A percentile compares a stretch with the other conserved stretches of the same genome.
Conservation (phyloP, 208 protist species). For the Wallacemonas sp. region DNA sequence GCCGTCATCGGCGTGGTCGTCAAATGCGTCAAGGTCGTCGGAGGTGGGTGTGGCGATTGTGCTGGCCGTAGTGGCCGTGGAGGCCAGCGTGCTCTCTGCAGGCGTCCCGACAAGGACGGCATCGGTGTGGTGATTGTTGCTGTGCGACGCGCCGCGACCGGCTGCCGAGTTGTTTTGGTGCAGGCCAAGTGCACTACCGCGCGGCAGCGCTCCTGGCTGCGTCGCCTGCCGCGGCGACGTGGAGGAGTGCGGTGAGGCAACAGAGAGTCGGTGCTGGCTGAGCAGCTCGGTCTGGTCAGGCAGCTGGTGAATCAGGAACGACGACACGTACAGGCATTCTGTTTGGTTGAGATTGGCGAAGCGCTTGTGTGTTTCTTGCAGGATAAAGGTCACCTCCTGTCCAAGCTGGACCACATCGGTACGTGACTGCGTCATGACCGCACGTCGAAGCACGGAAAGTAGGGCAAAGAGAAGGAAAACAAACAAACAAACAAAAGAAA, state of each 20-base stretch:
- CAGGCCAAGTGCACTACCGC: too few relatives aligned
- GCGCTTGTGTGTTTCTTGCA: conserved; percentile 14
- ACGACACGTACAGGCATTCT: conserved; percentile 9
- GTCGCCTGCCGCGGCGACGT: not conserved
- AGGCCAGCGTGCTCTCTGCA: not conserved
- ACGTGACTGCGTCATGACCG: not conserved
- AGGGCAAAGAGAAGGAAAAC: not conserved
- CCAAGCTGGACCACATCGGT: conserved; percentile 13
- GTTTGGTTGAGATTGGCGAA: conserved; percentile 11
- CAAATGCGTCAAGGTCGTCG: not conserved
- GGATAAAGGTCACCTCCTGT: conserved; percentile 13
- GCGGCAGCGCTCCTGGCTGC: not conserved
- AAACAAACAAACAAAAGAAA: not conserved
- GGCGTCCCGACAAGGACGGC: too few relatives aligned
- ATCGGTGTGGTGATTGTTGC: too few relatives aligned
- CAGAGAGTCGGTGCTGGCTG: not conserved
- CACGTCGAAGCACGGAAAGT: not conserved
- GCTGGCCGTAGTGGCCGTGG: conserved; percentile 3
- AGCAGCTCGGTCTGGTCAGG: conserved; percentile 1
- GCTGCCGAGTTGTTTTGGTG: too few relatives aligned
- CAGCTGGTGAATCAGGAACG: conserved; percentile 9
- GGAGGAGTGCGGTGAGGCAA: not conserved
- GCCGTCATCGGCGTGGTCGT: not conserved
- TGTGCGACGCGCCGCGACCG: too few relatives aligned
- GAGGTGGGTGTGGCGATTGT: not conserved